These are phyloP conservation scores for Colletotrichum truncatum DNA, from an alignment of 2,329 filamentous ascomycete species.

Conservation along the genomic window DNA sequence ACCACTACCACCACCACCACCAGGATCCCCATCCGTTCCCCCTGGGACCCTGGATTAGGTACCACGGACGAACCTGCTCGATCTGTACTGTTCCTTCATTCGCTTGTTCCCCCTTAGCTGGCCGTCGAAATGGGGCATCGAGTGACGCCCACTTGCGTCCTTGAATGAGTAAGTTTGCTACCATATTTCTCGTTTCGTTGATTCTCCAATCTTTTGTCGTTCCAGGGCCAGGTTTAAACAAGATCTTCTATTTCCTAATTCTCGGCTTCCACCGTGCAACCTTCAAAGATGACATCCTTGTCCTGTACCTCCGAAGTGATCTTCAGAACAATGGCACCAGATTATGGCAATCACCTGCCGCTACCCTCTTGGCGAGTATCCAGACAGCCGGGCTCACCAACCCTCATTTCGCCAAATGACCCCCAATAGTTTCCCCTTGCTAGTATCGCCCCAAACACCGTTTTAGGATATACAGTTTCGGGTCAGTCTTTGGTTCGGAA, in stretches of 20 bases:
- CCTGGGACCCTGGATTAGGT: background rate
- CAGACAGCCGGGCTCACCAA: slow-evolving; percentile 10
- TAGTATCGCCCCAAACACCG: slow-evolving; percentile 22
- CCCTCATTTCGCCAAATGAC: slow-evolving; percentile 28
- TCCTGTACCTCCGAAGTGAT: background rate
- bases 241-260: background rate
- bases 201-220: slow-evolving; percentile 1
- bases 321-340: background rate
- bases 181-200: background rate
- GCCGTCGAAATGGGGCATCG: background rate
- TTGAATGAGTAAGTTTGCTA: background rate
- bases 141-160: background rate
- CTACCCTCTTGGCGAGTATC: background rate
- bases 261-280: background rate
- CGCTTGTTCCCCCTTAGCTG: background rate
- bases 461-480: slow-evolving; percentile 8
- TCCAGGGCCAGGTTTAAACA: background rate
- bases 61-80: slow-evolving; percentile 1
- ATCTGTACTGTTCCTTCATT: background rate
- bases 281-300: background rate
- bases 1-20: background rate
- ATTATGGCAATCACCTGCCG: background rate
- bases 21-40: background rate
- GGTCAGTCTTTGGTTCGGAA: background rate
- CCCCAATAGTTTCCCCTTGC: slow-evolving; percentile 21